Conservation (phyloP, 176 grass and related monocot genomes). For the Hordeum marinum region DNA sequence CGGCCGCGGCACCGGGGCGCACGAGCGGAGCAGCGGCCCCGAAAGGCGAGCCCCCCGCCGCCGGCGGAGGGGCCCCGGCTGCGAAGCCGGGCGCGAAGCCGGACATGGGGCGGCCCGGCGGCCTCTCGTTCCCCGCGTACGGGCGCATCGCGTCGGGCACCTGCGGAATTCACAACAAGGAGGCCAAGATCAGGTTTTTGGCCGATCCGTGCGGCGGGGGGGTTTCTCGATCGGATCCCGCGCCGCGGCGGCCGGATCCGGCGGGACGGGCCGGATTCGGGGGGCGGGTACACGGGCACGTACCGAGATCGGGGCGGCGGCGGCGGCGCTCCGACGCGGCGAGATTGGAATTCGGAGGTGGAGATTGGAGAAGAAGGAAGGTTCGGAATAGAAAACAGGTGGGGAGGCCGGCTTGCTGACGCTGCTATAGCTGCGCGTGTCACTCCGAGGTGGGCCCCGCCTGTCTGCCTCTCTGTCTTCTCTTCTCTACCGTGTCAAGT, state of each 20-base stretch:
- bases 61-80: slow-evolving; percentile 10
- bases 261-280: neutral
- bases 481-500: too few relatives aligned
- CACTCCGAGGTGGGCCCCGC: neutral
- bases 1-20: neutral
- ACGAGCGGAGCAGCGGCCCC: neutral
- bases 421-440: neutral
- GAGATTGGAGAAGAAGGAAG: neutral
- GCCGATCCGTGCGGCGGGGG: slow-evolving; percentile 18
- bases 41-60: slow-evolving; percentile 21
- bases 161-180: slow-evolving; percentile 2
- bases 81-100: slow-evolving; percentile 27
- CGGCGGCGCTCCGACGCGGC: slow-evolving; percentile 16
- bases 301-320: slow-evolving; percentile 25
- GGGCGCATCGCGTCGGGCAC: slow-evolving; percentile 41
- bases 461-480: neutral
- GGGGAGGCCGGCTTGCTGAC: neutral
- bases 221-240: slow-evolving; percentile 27
- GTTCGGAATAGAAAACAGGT: neutral
- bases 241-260: slow-evolving; percentile 26
- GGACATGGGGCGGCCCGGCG: slow-evolving; percentile 33
- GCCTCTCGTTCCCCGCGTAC: slow-evolving; percentile 49
- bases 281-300: neutral
- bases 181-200: slow-evolving; percentile 6
- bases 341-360: slow-evolving; percentile 8